Conservation (phyloP, 2,329 filamentous ascomycete genomes). For the Elsinoe fawcettii region DNA sequence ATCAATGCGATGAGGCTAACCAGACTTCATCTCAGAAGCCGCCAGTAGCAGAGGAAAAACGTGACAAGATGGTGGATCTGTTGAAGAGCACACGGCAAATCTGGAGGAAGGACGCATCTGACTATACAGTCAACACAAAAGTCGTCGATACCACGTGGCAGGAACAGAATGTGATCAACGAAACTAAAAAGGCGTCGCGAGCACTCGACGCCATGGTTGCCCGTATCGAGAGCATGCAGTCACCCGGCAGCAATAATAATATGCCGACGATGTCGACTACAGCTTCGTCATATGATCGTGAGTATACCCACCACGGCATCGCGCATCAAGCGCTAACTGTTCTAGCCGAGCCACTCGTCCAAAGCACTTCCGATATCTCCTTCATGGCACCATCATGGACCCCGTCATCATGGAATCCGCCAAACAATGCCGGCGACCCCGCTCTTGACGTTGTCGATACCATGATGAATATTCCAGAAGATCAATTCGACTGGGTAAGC, state of each 20-base stretch:
- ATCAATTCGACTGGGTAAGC: slow-evolving; percentile 11
- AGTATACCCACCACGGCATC: neutral
- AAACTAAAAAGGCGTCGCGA: slow-evolving; percentile 5
- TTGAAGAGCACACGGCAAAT: neutral
- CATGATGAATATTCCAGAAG: slow-evolving; percentile 10
- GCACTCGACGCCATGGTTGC: slow-evolving; percentile 5
- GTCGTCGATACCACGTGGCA: neutral
- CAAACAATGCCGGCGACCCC: neutral
- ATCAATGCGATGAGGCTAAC: slow-evolving; percentile 20
- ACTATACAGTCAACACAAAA: neutral
- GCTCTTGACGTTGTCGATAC: neutral
- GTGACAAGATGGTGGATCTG: slow-evolving; percentile 5
- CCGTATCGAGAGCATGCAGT: neutral
- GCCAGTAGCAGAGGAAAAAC: neutral
- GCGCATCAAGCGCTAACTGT: neutral
- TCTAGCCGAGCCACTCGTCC: neutral
- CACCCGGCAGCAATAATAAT: neutral
- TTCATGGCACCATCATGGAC: neutral
- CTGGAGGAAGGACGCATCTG: neutral
- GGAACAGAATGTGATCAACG: neutral
- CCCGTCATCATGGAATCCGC: neutral
- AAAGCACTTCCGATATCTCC: neutral
- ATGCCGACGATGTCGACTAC: neutral
- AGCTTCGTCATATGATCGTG: neutral
- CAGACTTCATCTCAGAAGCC: neutral